Evolutionary conservation across 176 grass and related monocot species (phyloP).

Genomic region (Alopecurus myosuroides): DNA sequence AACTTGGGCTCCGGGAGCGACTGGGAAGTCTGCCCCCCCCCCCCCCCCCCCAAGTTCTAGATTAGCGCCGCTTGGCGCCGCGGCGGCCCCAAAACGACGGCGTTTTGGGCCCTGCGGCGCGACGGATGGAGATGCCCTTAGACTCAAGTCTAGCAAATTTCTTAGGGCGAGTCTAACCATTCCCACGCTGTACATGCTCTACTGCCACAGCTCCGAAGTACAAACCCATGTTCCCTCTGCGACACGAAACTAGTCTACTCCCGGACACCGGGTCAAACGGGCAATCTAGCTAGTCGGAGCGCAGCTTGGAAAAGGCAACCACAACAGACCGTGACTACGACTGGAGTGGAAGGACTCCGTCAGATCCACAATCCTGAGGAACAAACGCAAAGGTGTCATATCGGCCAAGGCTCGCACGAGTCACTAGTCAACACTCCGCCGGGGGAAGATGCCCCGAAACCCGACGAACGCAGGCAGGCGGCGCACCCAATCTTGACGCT

Average conservation of each 20-base stretch:
- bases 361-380: background rate
- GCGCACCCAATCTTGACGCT: background rate
- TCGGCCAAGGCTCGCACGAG: background rate
- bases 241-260: background rate
- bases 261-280: background rate
- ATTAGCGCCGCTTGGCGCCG: no score
- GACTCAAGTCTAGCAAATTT: no score
- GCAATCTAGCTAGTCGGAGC: background rate
- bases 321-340: background rate
- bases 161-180: no score
- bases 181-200: no score
- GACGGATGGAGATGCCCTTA: no score
- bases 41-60: no score
- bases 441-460: background rate
- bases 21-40: no score
- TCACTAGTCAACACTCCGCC: background rate
- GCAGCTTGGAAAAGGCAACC: background rate
- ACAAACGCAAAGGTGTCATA: background rate
- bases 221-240: background rate
- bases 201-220: no score
- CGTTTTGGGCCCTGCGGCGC: no score
- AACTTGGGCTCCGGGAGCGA: no score
- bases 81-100: no score
- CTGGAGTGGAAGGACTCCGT: background rate
- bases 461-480: background rate